Conservation (phyloP, 306 rosid species). For the Pyrus communis region DNA sequence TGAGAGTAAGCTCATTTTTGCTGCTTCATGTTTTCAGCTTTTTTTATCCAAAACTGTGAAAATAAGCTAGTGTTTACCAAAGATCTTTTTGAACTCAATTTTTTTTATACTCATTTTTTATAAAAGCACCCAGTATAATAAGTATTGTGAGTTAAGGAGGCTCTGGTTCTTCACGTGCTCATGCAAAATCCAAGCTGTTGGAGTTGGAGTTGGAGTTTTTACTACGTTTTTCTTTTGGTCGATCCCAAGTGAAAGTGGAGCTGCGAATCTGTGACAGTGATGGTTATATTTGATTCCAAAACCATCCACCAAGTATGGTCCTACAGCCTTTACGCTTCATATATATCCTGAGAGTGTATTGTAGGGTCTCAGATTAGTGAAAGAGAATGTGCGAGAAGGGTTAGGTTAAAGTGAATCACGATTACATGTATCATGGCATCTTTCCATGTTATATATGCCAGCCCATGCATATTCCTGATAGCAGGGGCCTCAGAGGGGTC, state of each 20-base stretch:
- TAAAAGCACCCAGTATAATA: too few relatives aligned
- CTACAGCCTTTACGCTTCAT: neutral
- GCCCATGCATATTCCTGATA: neutral
- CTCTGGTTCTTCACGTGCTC: slow-evolving; percentile 35
- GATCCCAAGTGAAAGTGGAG: neutral
- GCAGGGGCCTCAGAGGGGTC: neutral
- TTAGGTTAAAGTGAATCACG: neutral
- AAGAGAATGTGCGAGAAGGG: neutral
- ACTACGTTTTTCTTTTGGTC: neutral
- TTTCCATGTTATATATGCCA: neutral
- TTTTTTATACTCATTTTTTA: too few relatives aligned
- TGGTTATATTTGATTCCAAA: slow-evolving; percentile 3
- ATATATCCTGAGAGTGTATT: neutral
- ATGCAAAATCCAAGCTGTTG: slow-evolving; percentile 10
- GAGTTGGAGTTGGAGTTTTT: slow-evolving; percentile 1
- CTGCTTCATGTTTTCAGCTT: too few relatives aligned
- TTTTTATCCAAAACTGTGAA: too few relatives aligned
- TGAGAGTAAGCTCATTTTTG: too few relatives aligned
- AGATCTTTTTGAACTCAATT: too few relatives aligned
- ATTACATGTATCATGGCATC: neutral
- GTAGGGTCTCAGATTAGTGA: neutral
- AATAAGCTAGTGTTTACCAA: too few relatives aligned
- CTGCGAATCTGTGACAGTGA: neutral
- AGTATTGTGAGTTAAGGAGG: slow-evolving; percentile 12
- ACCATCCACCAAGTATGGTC: slow-evolving; percentile 17